Percentiles rank a stretch among this genome's conserved stretches.
These are phyloP conservation scores for Plasmodium inui DNA, from an alignment of 169 alveolate species.

Conservation along the genomic window DNA sequence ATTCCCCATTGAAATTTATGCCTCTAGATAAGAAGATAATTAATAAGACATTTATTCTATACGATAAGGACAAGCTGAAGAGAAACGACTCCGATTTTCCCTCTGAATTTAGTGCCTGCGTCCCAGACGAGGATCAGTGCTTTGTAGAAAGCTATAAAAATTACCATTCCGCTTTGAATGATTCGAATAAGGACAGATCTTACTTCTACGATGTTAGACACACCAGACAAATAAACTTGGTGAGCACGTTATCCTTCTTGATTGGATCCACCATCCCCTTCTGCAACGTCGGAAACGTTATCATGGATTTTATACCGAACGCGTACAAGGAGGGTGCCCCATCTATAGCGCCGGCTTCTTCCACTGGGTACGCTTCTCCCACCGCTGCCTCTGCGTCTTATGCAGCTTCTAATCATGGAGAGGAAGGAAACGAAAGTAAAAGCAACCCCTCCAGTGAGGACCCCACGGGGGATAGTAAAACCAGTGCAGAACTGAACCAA, in stretches of 20 bases:
- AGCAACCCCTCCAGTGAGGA: not conserved
- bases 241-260: slow-evolving; percentile 53
- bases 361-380: too few species aligned
- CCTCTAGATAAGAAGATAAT: slow-evolving; percentile 14
- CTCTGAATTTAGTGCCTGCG: not conserved
- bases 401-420: not conserved
- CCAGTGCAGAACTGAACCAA: not conserved
- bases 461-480: not conserved
- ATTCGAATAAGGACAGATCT: not conserved
- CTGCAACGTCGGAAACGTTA: slow-evolving; percentile 65
- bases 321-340: not conserved
- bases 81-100: not conserved
- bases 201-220: slow-evolving; percentile 46
- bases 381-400: not conserved
- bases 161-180: slow-evolving; percentile 47
- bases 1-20: slow-evolving; percentile 43
- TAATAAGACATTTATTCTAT: slow-evolving; percentile 24
- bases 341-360: not conserved
- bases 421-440: not conserved
- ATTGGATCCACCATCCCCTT: slow-evolving; percentile 71
- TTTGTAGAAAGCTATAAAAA: slow-evolving; percentile 18
- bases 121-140: not conserved
- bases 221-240: slow-evolving; percentile 57
- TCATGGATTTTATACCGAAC: slow-evolving; percentile 36
- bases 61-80: slow-evolving; percentile 15